Evolutionary conservation across 208 protist species (phyloP), one percentile per base, ranked within the genome.

Genomic region (Trypanosoma cruzi): DNA sequence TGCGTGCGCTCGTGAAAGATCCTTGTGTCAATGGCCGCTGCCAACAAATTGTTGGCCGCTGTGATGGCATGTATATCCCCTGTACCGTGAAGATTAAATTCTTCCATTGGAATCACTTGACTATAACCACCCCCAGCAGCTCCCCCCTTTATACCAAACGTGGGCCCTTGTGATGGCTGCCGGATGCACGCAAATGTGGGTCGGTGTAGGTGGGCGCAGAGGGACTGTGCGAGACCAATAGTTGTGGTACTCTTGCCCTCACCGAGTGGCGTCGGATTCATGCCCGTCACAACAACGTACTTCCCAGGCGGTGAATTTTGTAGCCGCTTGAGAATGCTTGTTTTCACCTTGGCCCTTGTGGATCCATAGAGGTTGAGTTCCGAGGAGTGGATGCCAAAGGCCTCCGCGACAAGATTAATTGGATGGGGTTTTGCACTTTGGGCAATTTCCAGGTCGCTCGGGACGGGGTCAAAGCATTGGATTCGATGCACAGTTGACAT

Each of bases 21-120:
- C 67, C 98, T 88, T 2, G 98, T 90, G 76, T 99, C 98, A 52
- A 99, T 97, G 31, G 97, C 98, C 10, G 98, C 98, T 5, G 98
- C 98, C 26, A 97, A 83, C 44, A 99, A 79, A 64, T 99, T 99
- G 81, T 99, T 98, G 7, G 98, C 98, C 2, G 98, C 98, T 13
- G 95, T 96, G 75, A 99, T 99, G 40, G 98, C 98, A 80, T 99
- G 98, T 67, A 99, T 99, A 81, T 99, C 98, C 18, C 98, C 98
- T 4, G 98, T 99, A 48, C 98, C 86, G 79, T 99, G 98, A 20
- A 99, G 82, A 83, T 99, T 99, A 78, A 99, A 99, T 62, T 99
- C 98, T 70, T 98, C 95, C 96, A 98, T 98, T 11, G 97, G 95
- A 59, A 97, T 94, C n/a, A 96, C 89, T 80, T 99, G 98, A 53